phyloP scores from a whole-genome alignment of 192 early-diverging fungal species.

The Dissophora ornata region DNA sequence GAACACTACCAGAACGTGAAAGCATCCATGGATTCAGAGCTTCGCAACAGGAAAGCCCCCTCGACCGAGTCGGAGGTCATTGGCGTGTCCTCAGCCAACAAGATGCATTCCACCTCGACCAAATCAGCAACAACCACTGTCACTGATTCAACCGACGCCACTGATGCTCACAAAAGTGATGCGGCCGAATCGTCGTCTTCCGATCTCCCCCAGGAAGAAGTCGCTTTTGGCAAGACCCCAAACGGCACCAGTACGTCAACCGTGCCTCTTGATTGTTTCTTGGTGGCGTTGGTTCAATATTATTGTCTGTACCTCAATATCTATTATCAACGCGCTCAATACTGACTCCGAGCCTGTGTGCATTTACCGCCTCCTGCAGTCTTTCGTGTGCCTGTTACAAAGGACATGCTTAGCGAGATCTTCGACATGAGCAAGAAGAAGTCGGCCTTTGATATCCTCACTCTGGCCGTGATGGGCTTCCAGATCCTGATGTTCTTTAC shows the following conservation, averaged over 20 bases:
- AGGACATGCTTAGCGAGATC: conserved; percentile 80
- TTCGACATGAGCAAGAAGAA: conserved; percentile 77
- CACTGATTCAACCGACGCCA: not conserved
- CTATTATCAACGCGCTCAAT: too few relatives aligned
- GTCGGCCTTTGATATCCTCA: conserved; percentile 79
- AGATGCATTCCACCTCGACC: conserved; percentile 17
- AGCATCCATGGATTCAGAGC: conserved; percentile 54
- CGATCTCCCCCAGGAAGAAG: conserved; percentile 23
- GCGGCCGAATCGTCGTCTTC: conserved; percentile 26
- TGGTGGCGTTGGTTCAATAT: too few relatives aligned
- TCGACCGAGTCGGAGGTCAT: conserved; percentile 8
- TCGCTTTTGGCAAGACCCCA: conserved; percentile 53
- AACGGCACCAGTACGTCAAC: conserved; percentile 47
- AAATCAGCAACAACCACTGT: not conserved
- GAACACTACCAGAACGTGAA: not conserved
- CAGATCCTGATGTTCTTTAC: conserved; percentile 76
- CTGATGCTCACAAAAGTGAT: not conserved
- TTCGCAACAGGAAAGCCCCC: conserved; percentile 44
- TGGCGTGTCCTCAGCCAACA: conserved; percentile 49
- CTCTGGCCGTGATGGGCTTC: conserved; percentile 70
- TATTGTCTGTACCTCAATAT: too few relatives aligned
- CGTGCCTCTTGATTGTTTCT: not conserved
- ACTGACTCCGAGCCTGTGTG: too few relatives aligned
- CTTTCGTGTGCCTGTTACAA: conserved; percentile 80
- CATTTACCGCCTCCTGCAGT: too few relatives aligned